Percentiles rank a stretch among this genome's conserved stretches.
phyloP scores from a whole-genome alignment of 495 filamentous ascomycete species.

The Parathielavia hyrcaniae region DNA sequence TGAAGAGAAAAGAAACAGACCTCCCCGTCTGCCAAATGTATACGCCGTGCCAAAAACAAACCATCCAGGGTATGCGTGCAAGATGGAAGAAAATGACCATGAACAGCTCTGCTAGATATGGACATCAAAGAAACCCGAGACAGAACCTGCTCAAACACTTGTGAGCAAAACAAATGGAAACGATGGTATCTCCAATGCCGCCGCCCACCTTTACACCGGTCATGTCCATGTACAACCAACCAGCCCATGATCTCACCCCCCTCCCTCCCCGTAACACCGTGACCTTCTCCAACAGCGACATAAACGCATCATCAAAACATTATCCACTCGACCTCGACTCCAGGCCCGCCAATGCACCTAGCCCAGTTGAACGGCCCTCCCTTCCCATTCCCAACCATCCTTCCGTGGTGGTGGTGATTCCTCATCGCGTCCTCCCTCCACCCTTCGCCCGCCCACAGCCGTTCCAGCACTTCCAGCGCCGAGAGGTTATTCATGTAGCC shows the following conservation, averaged over 20 bases:
- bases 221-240: neutral
- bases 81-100: conserved; percentile 1
- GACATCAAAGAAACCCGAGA: neutral
- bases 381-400: conserved; percentile 10
- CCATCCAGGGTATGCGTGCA: conserved; percentile 9
- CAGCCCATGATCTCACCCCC: neutral
- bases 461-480: conserved; percentile 78
- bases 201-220: neutral
- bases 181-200: neutral
- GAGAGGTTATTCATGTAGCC: conserved; percentile 90
- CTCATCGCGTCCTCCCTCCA: conserved; percentile 37
- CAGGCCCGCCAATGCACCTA: conserved; percentile 60
- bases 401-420: neutral
- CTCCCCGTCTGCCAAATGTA: neutral
- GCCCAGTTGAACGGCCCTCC: conserved; percentile 66
- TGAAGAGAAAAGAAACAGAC: neutral
- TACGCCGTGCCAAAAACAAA: conserved; percentile 1
- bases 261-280: no score
- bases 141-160: conserved; percentile 1
- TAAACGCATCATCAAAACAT: conserved; percentile 53
- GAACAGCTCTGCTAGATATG: neutral
- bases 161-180: conserved; percentile 1
- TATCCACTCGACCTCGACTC: conserved; percentile 76
- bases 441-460: conserved; percentile 60
- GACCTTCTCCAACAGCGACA: neutral